Evolutionary conservation across 2,329 filamentous ascomycete genomes (phyloP).

Genomic region (Ceratocystis destructans): DNA sequence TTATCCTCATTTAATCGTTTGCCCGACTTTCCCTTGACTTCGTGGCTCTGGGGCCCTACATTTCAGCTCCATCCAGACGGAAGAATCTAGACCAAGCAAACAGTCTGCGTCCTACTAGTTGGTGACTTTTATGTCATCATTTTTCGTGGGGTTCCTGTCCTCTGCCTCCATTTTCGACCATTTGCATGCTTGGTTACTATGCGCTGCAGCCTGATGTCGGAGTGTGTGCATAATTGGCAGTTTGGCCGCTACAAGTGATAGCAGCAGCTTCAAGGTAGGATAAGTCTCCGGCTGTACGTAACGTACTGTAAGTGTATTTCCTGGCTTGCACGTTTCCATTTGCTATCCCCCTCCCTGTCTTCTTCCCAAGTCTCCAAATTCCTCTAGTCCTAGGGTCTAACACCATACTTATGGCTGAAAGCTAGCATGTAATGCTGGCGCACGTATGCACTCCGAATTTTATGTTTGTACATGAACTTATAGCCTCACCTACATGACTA

Average conservation of each 20-base stretch:
- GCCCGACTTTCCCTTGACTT: not conserved
- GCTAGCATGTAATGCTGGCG: not conserved
- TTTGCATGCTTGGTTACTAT: not conserved
- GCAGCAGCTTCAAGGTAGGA: not conserved
- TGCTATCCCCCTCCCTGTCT: not conserved
- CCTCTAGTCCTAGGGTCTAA: not conserved
- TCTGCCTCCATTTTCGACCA: not conserved
- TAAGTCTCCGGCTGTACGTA: not conserved
- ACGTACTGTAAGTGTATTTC: too few relatives aligned
- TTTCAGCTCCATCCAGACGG: not conserved
- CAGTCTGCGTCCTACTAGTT: too few relatives aligned
- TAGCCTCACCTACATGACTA: not conserved
- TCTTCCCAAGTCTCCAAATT: not conserved
- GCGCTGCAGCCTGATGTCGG: not conserved
- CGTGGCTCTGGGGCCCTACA: not conserved
- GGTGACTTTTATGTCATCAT: constrained; percentile 2
- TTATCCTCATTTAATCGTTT: not conserved
- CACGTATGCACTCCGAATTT: not conserved
- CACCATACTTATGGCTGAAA: not conserved
- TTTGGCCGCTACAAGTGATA: not conserved
- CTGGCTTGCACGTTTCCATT: not conserved
- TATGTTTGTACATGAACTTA: not conserved
- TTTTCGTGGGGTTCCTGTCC: not conserved
- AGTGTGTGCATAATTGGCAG: not conserved
- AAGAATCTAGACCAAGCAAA: not conserved